phyloP scores from a whole-genome alignment of 805 yeast genomes.

The Yarrowia sp. region DNA sequence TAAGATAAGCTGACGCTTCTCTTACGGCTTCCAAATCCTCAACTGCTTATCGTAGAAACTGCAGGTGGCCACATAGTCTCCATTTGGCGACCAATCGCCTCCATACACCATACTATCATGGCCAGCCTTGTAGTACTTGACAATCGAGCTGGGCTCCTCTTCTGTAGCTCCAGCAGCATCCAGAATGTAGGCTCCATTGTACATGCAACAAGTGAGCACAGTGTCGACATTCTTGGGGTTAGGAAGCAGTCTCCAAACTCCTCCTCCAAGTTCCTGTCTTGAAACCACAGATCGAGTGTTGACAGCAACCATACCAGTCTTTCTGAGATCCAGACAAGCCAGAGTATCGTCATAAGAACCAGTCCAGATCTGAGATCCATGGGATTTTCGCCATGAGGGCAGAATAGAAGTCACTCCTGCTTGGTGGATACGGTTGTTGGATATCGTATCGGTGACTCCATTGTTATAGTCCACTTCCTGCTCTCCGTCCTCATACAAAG shows the following conservation, averaged over 20 bases:
- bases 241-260: slow-evolving; percentile 92
- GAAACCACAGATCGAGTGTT: slow-evolving; percentile 49
- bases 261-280: slow-evolving; percentile 75
- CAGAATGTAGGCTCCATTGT: slow-evolving; percentile 85
- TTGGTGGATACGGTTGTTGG: slow-evolving; percentile 63
- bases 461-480: slow-evolving; percentile 15
- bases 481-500: slow-evolving; percentile 38
- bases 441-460: slow-evolving; percentile 18
- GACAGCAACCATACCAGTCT: slow-evolving; percentile 59
- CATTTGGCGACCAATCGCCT: slow-evolving; percentile 76
- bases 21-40: slow-evolving; percentile 66
- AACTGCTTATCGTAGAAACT: slow-evolving; percentile 88
- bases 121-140: slow-evolving; percentile 59
- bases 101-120: slow-evolving; percentile 97
- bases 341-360: slow-evolving; percentile 92
- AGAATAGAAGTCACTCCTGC: slow-evolving; percentile 92
- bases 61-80: slow-evolving; percentile 70
- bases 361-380: slow-evolving; percentile 68
- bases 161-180: slow-evolving; percentile 48
- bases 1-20: too few relatives aligned
- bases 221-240: slow-evolving; percentile 54
- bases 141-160: slow-evolving; percentile 44
- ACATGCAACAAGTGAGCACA: slow-evolving; percentile 89
- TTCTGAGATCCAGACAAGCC: slow-evolving; percentile 71
- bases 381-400: slow-evolving; percentile 50